Evolutionary conservation across 371 early-diverging fungal genomes (phyloP).

Genomic region (Syncephalastrum sp.): DNA sequence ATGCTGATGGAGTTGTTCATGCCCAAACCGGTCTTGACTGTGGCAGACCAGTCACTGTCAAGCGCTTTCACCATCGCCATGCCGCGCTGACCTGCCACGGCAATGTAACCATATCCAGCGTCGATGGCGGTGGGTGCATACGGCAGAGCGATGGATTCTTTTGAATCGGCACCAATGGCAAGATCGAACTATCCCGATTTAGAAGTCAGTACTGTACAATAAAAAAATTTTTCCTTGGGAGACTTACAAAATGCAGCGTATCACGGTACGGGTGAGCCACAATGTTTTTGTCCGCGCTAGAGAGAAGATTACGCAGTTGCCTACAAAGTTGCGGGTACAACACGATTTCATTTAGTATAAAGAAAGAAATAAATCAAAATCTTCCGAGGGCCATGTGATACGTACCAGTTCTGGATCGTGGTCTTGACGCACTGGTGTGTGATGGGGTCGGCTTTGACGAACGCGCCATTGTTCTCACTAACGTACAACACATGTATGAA

Average conservation of each 20-base stretch:
- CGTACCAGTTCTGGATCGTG: constrained; percentile 21
- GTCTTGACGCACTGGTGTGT: constrained; percentile 12
- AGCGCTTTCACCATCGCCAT: constrained; percentile 13
- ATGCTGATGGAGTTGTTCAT: constrained; percentile 23
- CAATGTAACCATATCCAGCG: constrained; percentile 15
- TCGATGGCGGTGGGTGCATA: constrained; percentile 23
- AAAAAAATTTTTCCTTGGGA: constrained; percentile 15
- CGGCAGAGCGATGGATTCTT: constrained; percentile 10
- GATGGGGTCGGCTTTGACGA: constrained; percentile 4
- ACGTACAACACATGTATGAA: no score
- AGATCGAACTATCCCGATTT: constrained; percentile 15
- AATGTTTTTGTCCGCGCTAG: constrained; percentile 6
- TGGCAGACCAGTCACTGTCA: constrained; percentile 12
- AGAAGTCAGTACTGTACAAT: neutral
- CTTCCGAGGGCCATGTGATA: neutral
- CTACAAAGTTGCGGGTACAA: constrained; percentile 64
- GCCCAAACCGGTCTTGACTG: constrained; percentile 16
- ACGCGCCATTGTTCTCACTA: constrained; percentile 19
- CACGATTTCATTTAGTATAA: constrained; percentile 2
- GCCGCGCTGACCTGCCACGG: constrained; percentile 23
- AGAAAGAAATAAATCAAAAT: neutral
- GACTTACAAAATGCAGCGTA: constrained; percentile 17
- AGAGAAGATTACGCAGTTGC: constrained; percentile 22
- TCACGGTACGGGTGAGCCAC: constrained; percentile 17
- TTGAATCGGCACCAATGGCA: constrained; percentile 6